Conservation (phyloP, 2,329 filamentous ascomycete species). For the Aspergillus sp. region DNA sequence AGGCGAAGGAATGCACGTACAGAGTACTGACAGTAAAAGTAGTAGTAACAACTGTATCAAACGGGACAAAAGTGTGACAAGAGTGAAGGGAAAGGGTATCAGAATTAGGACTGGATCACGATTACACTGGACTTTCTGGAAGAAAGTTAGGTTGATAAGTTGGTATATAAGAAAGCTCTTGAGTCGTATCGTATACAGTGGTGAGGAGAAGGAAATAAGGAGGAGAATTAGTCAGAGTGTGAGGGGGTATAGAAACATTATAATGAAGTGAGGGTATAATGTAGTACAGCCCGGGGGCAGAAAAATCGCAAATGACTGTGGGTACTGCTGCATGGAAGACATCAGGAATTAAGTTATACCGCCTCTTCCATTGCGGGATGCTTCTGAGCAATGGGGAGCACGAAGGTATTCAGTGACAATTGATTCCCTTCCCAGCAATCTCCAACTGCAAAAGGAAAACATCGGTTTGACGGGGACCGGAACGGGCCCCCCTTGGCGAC, state of each 20-base stretch:
- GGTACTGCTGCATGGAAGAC: too few relatives aligned
- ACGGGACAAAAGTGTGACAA: background rate
- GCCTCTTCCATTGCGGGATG: background rate
- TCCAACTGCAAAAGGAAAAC: too few relatives aligned
- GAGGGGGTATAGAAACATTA: background rate
- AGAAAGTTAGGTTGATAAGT: background rate
- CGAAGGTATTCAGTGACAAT: too few relatives aligned
- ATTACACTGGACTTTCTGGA: background rate
- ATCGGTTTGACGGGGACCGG: too few relatives aligned
- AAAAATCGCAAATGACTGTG: background rate
- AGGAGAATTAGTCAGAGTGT: background rate
- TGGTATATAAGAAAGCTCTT: background rate
- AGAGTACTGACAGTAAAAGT: background rate
- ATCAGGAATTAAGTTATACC: background rate
- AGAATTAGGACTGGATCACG: background rate
- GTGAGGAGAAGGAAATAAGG: background rate
- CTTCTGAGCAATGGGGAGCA: too few relatives aligned
- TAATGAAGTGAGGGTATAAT: conserved; percentile 1
- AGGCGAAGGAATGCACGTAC: background rate
- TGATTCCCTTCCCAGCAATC: too few relatives aligned
- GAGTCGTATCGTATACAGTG: background rate
- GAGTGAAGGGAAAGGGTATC: conserved; percentile 6
- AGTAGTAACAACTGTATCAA: background rate
- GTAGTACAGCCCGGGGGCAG: background rate
- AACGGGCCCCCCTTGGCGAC: background rate